phyloP scores from a whole-genome alignment of 2,329 filamentous ascomycete genomes.

The Calonectria hongkongensis region DNA sequence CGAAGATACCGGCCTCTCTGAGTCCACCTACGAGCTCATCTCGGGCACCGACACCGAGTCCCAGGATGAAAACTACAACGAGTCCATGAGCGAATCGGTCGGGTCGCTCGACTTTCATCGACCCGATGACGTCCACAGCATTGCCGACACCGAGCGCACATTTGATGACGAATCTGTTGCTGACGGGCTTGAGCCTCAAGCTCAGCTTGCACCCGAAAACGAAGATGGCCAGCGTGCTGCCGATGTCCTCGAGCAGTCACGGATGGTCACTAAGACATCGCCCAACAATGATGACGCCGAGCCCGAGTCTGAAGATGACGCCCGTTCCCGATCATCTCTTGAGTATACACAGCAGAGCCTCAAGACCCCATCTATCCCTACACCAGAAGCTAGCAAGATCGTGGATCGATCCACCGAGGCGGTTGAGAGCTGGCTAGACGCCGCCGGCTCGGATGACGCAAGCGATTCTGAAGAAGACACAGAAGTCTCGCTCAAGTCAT shows the following conservation, averaged over 20 bases:
- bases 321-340: constrained; percentile 64
- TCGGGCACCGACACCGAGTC: constrained; percentile 72
- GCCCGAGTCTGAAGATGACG: constrained; percentile 65
- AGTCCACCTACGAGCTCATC: constrained; percentile 76
- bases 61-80: constrained; percentile 68
- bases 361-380: constrained; percentile 64
- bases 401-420: constrained; percentile 46
- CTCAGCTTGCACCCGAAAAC: constrained; percentile 33
- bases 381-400: constrained; percentile 59
- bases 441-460: constrained; percentile 31
- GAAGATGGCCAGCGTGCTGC: constrained; percentile 42
- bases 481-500: constrained; percentile 40
- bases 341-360: constrained; percentile 71
- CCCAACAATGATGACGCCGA: constrained; percentile 55
- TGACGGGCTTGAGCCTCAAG: constrained; percentile 57
- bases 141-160: constrained; percentile 69
- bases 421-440: constrained; percentile 25
- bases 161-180: constrained; percentile 64
- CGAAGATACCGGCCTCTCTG: constrained; percentile 71
- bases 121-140: constrained; percentile 71
- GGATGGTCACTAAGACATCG: constrained; percentile 1
- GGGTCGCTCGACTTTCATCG: constrained; percentile 69
- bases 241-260: constrained; percentile 33
- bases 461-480: constrained; percentile 38
- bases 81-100: constrained; percentile 69